phyloP scores from a whole-genome alignment of 306 rosid genomes.

The Prunus kanzakura region DNA sequence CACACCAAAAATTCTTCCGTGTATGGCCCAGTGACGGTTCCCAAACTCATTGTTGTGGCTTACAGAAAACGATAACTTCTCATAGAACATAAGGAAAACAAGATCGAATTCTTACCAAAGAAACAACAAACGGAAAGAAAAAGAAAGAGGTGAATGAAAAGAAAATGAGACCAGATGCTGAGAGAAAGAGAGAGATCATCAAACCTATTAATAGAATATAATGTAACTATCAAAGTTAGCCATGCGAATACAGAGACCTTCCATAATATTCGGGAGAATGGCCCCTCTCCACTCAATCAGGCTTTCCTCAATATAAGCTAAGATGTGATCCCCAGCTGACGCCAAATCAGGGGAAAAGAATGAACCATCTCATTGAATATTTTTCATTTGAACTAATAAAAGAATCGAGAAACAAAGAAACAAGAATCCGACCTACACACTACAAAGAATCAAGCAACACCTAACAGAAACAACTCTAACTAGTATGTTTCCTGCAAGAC shows the following conservation, averaged over 20 bases:
- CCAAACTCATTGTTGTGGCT: background rate
- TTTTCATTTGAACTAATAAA: background rate
- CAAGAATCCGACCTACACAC: background rate
- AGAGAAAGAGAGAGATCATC: too few relatives aligned
- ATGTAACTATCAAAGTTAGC: background rate
- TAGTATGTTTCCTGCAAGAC: background rate
- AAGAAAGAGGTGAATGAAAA: too few relatives aligned
- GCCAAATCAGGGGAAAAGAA: background rate
- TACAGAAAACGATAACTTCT: too few relatives aligned
- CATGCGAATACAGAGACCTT: background rate
- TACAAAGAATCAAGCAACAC: background rate
- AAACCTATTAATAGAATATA: too few relatives aligned
- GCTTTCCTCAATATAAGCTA: background rate
- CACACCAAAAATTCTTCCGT: background rate
- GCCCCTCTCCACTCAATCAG: background rate
- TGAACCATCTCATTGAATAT: background rate
- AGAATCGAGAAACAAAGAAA: background rate
- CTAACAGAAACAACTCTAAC: conserved; percentile 18
- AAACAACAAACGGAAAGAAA: too few relatives aligned
- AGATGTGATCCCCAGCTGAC: background rate
- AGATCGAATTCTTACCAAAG: too few relatives aligned
- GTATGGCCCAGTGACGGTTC: conserved; percentile 6
- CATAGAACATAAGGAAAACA: too few relatives aligned
- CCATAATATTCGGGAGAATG: background rate
- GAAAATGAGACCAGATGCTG: too few relatives aligned